A percentile compares a stretch with the other conserved stretches of the same genome.
Evolutionary conservation across 2,329 filamentous ascomycete genomes (phyloP).

Genomic region (Aspergillus pseudoterreus): DNA sequence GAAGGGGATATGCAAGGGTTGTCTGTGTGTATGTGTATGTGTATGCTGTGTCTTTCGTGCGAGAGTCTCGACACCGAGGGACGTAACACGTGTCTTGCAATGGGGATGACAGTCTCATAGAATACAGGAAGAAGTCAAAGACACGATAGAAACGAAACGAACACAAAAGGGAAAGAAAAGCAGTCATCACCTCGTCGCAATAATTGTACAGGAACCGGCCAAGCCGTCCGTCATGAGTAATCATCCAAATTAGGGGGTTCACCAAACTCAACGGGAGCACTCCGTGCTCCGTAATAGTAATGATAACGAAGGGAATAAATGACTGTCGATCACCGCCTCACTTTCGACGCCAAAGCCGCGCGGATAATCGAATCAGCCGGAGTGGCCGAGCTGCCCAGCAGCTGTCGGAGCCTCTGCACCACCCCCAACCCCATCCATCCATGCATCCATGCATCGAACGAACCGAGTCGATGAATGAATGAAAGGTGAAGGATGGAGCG

Average conservation of each 20-base stretch:
- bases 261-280: neutral
- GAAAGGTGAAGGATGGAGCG: neutral
- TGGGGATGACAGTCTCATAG: neutral
- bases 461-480: neutral
- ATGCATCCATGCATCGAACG: too few species aligned
- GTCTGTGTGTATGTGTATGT: neutral
- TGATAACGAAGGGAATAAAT: neutral
- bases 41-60: neutral
- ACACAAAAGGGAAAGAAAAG: neutral
- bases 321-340: constrained; percentile 23
- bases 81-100: constrained; percentile 14
- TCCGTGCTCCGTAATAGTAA: constrained; percentile 1
- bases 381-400: constrained; percentile 11
- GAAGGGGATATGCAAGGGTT: neutral
- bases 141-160: constrained; percentile 2
- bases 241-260: neutral
- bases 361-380: constrained; percentile 15
- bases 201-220: constrained; percentile 1
- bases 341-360: constrained; percentile 19
- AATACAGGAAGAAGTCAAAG: constrained; percentile 1
- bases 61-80: neutral
- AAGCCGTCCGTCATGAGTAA: neutral
- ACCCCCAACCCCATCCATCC: too few species aligned
- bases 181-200: neutral
- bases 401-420: constrained; percentile 1